Evolutionary conservation across 1,284 basidiomycete species (phyloP).

Genomic region (Rhodotorula sp.): DNA sequence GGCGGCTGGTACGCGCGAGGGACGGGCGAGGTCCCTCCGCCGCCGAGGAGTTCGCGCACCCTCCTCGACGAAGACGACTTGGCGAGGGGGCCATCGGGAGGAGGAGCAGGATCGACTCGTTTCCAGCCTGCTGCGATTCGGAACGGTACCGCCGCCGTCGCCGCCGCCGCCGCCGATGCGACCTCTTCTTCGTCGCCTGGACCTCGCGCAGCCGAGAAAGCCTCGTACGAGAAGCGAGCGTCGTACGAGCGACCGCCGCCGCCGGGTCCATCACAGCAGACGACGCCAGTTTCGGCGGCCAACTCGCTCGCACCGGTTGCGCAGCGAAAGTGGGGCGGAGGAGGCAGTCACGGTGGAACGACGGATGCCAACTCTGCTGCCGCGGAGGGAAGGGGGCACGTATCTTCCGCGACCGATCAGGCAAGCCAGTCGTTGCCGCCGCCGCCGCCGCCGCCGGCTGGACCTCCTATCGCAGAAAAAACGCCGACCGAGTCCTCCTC

Average conservation of each 20-base stretch:
- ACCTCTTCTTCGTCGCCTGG: not conserved
- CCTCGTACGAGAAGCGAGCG: not conserved
- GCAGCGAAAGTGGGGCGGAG: not conserved
- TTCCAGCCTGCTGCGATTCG: not conserved
- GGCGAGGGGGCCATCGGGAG: not conserved
- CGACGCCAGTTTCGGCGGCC: not conserved
- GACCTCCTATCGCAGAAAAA: not conserved
- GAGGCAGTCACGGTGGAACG: not conserved
- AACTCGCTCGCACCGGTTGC: not conserved
- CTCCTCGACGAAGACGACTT: constrained; percentile 10
- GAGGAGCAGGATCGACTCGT: not conserved
- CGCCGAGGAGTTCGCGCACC: constrained; percentile 4
- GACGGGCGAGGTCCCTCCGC: constrained; percentile 12
- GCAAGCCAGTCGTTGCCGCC: too few relatives aligned
- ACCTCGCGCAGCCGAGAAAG: not conserved
- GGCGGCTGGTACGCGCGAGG: not conserved
- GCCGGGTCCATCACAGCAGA: not conserved
- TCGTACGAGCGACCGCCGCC: constrained; percentile 9
- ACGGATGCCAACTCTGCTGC: not conserved
- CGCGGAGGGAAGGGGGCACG: not conserved
- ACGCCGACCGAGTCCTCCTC: not conserved
- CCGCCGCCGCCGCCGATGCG: not conserved
- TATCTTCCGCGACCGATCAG: too few relatives aligned
- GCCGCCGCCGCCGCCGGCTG: not conserved
- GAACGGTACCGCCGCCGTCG: not conserved